phyloP scores from a whole-genome alignment of 805 yeast genomes.

The Maudiozyma bulderi region DNA sequence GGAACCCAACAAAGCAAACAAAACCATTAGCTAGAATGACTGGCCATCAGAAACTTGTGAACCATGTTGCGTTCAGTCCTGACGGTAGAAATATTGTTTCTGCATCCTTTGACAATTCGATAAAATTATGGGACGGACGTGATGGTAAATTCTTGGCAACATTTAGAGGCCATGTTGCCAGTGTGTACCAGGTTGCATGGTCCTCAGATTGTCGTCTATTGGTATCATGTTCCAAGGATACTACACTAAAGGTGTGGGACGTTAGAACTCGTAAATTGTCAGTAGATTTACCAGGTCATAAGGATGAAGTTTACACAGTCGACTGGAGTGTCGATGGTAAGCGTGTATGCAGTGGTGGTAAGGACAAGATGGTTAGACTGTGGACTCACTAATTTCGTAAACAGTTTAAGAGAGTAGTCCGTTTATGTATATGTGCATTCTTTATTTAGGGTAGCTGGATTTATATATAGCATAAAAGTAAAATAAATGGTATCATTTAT shows the following conservation, averaged over 20 bases:
- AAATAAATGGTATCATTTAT: neutral
- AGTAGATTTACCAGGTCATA: conserved; percentile 91
- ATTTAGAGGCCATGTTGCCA: conserved; percentile 93
- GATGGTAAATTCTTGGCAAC: conserved; percentile 86
- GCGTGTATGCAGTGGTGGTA: conserved; percentile 94
- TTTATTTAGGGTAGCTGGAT: neutral
- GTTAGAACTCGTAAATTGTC: conserved; percentile 72
- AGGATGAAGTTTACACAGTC: conserved; percentile 92
- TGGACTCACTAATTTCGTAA: conserved; percentile 59
- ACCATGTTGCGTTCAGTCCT: conserved; percentile 92
- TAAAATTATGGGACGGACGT: conserved; percentile 92
- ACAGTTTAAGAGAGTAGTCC: neutral
- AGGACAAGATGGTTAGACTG: conserved; percentile 84
- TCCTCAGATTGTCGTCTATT: conserved; percentile 85
- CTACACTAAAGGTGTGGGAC: conserved; percentile 95
- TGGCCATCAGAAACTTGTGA: conserved; percentile 94
- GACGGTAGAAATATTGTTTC: conserved; percentile 87
- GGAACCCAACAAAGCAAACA: conserved; percentile 77
- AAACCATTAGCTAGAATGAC: conserved; percentile 92
- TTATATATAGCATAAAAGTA: neutral
- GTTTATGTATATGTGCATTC: neutral
- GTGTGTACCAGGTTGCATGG: conserved; percentile 97
- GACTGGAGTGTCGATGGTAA: conserved; percentile 97
- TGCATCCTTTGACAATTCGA: conserved; percentile 90
- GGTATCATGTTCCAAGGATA: conserved; percentile 91